phyloP scores from a whole-genome alignment of 2,329 filamentous ascomycete genomes.

The Epichloe bromicola region DNA sequence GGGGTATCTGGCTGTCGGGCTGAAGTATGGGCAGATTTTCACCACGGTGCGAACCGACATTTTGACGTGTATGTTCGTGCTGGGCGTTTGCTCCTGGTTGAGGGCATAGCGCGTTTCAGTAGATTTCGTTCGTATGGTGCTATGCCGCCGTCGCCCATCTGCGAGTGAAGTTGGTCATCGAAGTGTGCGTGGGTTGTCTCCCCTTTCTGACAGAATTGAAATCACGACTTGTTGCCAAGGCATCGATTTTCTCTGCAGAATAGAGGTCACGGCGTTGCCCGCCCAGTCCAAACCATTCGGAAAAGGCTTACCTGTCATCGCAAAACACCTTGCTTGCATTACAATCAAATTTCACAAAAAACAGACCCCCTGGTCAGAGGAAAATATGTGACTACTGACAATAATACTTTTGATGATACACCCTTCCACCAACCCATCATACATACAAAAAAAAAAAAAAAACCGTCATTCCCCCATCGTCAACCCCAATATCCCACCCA shows the following conservation, averaged over 20 bases:
- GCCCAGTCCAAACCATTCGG: too few relatives aligned
- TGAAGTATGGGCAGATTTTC: constrained; percentile 59
- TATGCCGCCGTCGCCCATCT: background rate
- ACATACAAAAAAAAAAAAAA: background rate
- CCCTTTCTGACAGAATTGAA: too few relatives aligned
- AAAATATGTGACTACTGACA: too few relatives aligned
- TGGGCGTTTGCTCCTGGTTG: constrained; percentile 44
- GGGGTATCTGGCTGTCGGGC: constrained; percentile 45
- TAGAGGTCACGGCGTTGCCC: too few relatives aligned
- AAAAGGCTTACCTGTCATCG: too few relatives aligned
- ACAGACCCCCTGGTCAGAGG: too few relatives aligned
- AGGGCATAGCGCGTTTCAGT: constrained; percentile 11
- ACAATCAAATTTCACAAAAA: too few relatives aligned
- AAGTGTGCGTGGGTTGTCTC: too few relatives aligned
- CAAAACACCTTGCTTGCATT: too few relatives aligned
- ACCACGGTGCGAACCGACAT: constrained; percentile 59
- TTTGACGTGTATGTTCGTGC: constrained; percentile 63
- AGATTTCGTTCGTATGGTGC: too few relatives aligned
- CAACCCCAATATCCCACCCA: constrained; percentile 46
- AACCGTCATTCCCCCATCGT: constrained; percentile 23
- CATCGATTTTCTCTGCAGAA: too few relatives aligned
- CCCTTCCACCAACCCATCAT: background rate
- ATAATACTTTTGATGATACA: background rate
- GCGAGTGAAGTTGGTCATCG: background rate
- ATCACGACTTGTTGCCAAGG: too few relatives aligned